These are phyloP conservation scores for Pseudocercospora fijiensis DNA, from an alignment of 2,329 filamentous ascomycete species.

Conservation along the genomic window DNA sequence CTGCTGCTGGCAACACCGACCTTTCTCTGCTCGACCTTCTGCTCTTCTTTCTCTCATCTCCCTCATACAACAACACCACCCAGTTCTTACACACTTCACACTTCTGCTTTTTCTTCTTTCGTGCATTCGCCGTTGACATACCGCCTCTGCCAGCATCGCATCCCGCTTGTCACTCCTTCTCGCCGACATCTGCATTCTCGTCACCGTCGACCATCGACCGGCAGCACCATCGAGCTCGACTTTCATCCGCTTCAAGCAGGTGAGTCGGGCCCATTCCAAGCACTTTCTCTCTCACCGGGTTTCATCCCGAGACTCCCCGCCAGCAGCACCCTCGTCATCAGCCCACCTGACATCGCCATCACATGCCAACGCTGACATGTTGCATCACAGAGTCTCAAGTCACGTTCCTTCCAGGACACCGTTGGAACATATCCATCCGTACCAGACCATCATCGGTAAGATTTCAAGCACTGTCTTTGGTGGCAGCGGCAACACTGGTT, in stretches of 20 bases:
- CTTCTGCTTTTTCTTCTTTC: constrained; percentile 38
- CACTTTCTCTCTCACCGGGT: constrained; percentile 9
- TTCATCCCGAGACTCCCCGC: neutral
- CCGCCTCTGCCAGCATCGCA: constrained; percentile 38
- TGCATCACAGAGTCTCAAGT: constrained; percentile 14
- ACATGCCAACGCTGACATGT: constrained; percentile 17
- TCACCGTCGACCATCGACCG: constrained; percentile 24
- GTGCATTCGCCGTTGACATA: constrained; percentile 38
- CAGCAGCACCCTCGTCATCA: constrained; percentile 6
- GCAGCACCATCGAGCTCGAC: constrained; percentile 61
- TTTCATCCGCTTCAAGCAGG: constrained; percentile 98
- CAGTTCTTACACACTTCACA: constrained; percentile 30
- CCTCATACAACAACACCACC: constrained; percentile 32
- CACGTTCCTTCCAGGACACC: constrained; percentile 18
- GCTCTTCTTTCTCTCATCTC: constrained; percentile 24
- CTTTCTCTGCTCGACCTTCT: constrained; percentile 13
- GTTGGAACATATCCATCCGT: constrained; percentile 32
- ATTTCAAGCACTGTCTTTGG: constrained; percentile 21
- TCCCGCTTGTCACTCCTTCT: constrained; percentile 38
- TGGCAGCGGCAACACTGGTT: constrained; percentile 15
- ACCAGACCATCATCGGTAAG: constrained; percentile 29
- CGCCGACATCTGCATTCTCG: constrained; percentile 30
- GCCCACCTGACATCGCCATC: constrained; percentile 5
- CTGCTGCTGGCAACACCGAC: constrained; percentile 6
- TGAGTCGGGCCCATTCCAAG: constrained; percentile 98